Conservation (phyloP, 2,329 filamentous ascomycete genomes). For the Aspergillus chevalieri region DNA sequence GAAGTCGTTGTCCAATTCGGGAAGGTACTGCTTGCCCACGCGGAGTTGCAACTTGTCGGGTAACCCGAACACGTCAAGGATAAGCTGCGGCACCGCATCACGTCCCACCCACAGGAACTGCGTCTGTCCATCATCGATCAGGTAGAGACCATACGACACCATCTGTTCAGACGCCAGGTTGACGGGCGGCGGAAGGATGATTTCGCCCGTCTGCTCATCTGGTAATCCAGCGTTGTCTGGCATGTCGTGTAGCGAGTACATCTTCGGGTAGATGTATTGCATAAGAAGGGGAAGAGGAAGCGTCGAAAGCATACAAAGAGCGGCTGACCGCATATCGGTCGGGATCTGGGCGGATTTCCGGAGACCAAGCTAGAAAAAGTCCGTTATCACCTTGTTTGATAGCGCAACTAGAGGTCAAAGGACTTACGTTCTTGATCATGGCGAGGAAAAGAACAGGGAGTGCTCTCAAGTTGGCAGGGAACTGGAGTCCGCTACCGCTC, state of each 20-base stretch:
- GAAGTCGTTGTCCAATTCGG: constrained; percentile 90
- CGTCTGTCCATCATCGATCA: constrained; percentile 94
- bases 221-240: constrained; percentile 84
- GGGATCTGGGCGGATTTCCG: constrained; percentile 91
- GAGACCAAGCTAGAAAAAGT: constrained; percentile 56
- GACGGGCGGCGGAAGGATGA: constrained; percentile 72
- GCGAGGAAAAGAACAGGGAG: constrained; percentile 88
- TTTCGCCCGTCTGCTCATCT: constrained; percentile 79
- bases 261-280: constrained; percentile 81
- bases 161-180: constrained; percentile 87
- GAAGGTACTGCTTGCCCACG: constrained; percentile 82
- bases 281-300: constrained; percentile 82
- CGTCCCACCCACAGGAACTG: constrained; percentile 97
- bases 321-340: constrained; percentile 86
- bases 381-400: constrained; percentile 4
- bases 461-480: constrained; percentile 84
- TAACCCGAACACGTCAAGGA: constrained; percentile 84
- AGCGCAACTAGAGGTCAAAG: constrained; percentile 12
- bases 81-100: constrained; percentile 82
- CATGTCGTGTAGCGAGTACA: constrained; percentile 93
- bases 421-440: constrained; percentile 82
- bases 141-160: constrained; percentile 83
- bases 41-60: constrained; percentile 76
- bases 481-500: constrained; percentile 83
- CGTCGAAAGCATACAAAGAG: constrained; percentile 89